Evolutionary conservation across 2,329 filamentous ascomycete species (phyloP).

Genomic region (Fusarium musae): DNA sequence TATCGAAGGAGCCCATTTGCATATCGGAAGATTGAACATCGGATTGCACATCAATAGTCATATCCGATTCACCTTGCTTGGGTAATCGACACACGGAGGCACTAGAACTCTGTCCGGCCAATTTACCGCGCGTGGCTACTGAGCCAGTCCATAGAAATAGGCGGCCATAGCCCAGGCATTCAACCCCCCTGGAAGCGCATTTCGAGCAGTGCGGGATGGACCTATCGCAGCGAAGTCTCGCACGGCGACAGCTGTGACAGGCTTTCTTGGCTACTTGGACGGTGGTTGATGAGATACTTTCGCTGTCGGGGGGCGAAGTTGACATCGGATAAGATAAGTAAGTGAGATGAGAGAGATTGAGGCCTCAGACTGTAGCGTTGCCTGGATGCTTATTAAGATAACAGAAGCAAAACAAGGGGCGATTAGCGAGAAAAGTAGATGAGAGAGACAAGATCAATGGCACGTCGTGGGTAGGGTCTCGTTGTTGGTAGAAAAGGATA

Average conservation of each 20-base stretch:
- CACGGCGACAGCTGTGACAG: slow-evolving; percentile 65
- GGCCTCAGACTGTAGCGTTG: slow-evolving; percentile 4
- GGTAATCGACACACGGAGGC: slow-evolving; percentile 36
- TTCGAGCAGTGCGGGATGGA: slow-evolving; percentile 62
- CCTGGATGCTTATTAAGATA: slow-evolving; percentile 34
- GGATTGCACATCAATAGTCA: slow-evolving; percentile 1
- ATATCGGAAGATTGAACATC: slow-evolving; percentile 20
- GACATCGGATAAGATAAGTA: slow-evolving; percentile 29
- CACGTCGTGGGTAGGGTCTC: background rate
- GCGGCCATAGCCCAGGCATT: slow-evolving; percentile 65
- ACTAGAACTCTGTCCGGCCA: slow-evolving; percentile 52
- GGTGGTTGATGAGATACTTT: slow-evolving; percentile 16
- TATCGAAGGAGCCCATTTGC: slow-evolving; percentile 22
- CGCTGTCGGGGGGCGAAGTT: slow-evolving; percentile 32
- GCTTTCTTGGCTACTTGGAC: slow-evolving; percentile 43
- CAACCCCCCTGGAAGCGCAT: slow-evolving; percentile 58
- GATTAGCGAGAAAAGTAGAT: background rate
- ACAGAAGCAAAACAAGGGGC: background rate
- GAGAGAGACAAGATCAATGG: background rate
- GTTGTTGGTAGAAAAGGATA: slow-evolving; percentile 12
- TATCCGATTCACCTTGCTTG: slow-evolving; percentile 19
- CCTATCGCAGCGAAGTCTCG: slow-evolving; percentile 63
- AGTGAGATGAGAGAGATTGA: slow-evolving; percentile 7
- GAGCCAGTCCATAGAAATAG: slow-evolving; percentile 63
- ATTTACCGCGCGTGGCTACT: slow-evolving; percentile 55